Evolutionary conservation across 768 basidiomycete genomes (phyloP).

Genomic region (Myochromella boudieri): DNA sequence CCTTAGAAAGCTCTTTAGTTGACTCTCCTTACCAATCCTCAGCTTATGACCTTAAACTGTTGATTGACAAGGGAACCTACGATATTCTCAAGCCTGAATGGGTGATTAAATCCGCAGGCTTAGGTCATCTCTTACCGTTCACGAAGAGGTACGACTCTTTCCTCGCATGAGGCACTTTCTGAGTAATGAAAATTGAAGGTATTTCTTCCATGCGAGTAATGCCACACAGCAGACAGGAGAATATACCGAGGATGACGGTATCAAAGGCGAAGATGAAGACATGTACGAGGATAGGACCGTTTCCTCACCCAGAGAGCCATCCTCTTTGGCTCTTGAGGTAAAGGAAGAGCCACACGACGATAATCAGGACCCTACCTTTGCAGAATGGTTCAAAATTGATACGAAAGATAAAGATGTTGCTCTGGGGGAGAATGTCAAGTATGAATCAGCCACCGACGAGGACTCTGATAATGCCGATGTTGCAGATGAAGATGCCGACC

Average conservation of each 20-base stretch:
- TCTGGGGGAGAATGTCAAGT: constrained; percentile 39
- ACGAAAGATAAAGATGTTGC: constrained; percentile 22
- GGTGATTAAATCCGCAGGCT: constrained; percentile 76
- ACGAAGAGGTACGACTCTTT: constrained; percentile 54
- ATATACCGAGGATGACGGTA: constrained; percentile 50
- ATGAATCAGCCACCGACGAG: constrained; percentile 61
- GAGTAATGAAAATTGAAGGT: constrained; percentile 39
- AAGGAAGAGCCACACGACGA: constrained; percentile 25
- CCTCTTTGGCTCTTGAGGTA: neutral
- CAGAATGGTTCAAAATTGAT: constrained; percentile 65
- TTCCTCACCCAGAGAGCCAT: constrained; percentile 3
- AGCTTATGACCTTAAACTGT: constrained; percentile 72
- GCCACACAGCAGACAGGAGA: constrained; percentile 48
- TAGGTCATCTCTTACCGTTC: constrained; percentile 56
- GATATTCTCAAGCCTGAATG: constrained; percentile 82
- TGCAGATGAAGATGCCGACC: constrained; percentile 31
- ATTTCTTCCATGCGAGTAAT: constrained; percentile 75
- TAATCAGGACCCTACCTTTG: constrained; percentile 45
- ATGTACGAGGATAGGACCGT: constrained; percentile 20
- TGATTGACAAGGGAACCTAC: constrained; percentile 67
- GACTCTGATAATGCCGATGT: constrained; percentile 72
- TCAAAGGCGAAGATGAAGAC: constrained; percentile 32
- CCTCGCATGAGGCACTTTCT: neutral
- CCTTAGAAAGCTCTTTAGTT: constrained; percentile 3
- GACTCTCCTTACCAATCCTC: constrained; percentile 1